Base-by-base conservation (phyloP, 208 protist species). In the Angomonas deanei region DNA sequence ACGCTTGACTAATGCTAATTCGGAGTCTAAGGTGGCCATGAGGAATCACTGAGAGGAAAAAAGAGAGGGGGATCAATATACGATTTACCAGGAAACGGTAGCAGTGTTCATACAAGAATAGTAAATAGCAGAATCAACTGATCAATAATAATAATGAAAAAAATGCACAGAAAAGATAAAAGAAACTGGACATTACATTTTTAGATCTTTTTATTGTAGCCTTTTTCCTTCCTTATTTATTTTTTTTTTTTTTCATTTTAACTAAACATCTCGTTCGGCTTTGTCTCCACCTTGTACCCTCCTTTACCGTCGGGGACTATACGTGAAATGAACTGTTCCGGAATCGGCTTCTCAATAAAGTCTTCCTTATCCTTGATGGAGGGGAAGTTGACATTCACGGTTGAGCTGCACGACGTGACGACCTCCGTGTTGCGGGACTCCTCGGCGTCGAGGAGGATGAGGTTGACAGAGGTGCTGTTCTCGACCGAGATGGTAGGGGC, bases 1-100 rank as follows among this genome's bases (percentile, higher is more conserved):
- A 46, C 89, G 82, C 52, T 82, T 85, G 42, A 86, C 87, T 30
- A 97, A 70, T 6, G 83, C 79, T 0, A 97, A 65, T 57, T 95
- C 88, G 1, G 79, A 77, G 61, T 84, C 86, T 24, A 84, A 58
- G 2, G 84, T 84, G 0, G 86, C 68, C 84, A 92, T 87, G 36
- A 42, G 36, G 36, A 42, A n/a, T 42, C 36, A 42, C 15, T 39
- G 56, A n/a, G 42, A 19, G 36, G 34, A 54, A 64, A 11, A 64
- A 31, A 8, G 49, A 64, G n/a, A 68, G 5, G 10, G 23, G 32
- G 2, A 67, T 39, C 19, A 67, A 67, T 36, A 17, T 21, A 28
- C 11, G n/a, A 1, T 27, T 36, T 54, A 17, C 6, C 15, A 50
- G 31, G 34, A 46, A 55, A 28, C 39, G 31, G n/a, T n/a, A n/a